Evolutionary conservation across 257 asterid species (phyloP), one percentile per base, ranked within the genome.

Genomic region (Coffea canephora): DNA sequence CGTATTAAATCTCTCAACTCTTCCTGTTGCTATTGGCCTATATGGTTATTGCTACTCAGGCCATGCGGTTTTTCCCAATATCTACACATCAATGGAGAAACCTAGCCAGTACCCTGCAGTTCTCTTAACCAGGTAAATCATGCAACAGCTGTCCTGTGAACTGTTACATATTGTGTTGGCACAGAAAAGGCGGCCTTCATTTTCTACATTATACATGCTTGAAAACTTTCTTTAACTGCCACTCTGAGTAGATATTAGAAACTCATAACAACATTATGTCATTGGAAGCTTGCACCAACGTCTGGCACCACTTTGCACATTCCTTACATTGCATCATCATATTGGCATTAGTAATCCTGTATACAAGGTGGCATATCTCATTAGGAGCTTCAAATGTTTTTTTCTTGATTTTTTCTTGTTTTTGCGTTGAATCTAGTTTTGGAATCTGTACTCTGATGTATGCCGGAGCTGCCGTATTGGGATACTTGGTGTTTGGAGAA

Each of bases 11-110:
- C 91, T 96, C 69, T 86, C 98, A 4, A 86, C 91, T 72, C 94
- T 96, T 74, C 99, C 99, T 0, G 99, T 96, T 77, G 97, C 99
- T 46, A 84, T 96, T 39, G 99, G 99, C 71, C 93, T 96, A 45
- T 96, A 93, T 36, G 99, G 98, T 54, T 96, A 86, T 78, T 96
- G 98, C 91, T 96, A 94, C 88, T 91, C 97, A 0, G 99, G 99
- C 2, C 98, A 96, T 69, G 98, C 98, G 15, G 97, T 96, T 49
- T 90, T 96, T 66, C 99, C 99, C 64, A 96, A 94, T 77, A 96
- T 96, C 76, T 96, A 96, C 80, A 86, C 94, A 3, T 96, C 99
- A 11, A 84, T 96, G 98, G 91, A 85, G 77, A 92, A 91, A 65
- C 97, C 89, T 25, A 89, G 85, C 77, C 95, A 92, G 87, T 96